Conservation (phyloP, 2,329 filamentous ascomycete genomes). For the Penicillium sp. region DNA sequence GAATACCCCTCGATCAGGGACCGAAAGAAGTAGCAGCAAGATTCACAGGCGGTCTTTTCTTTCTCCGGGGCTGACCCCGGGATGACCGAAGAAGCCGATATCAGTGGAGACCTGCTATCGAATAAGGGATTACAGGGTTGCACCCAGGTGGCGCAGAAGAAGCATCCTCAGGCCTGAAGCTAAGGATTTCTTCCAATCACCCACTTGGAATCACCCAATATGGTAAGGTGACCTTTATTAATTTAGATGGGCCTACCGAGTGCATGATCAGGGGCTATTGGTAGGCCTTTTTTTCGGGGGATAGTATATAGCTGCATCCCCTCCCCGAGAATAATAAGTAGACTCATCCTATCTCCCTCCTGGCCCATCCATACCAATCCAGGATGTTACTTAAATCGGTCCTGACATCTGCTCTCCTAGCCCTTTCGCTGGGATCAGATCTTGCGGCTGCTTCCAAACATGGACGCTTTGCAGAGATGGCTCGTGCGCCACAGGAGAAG, state of each 20-base stretch:
- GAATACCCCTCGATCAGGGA: neutral
- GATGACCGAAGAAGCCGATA: constrained; percentile 6
- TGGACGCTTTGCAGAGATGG: constrained; percentile 27
- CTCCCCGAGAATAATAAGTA: neutral
- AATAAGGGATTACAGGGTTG: neutral
- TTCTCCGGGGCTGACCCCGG: constrained; percentile 11
- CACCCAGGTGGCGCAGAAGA: constrained; percentile 7
- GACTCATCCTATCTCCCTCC: neutral
- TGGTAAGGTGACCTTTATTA: neutral
- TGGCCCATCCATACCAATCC: neutral
- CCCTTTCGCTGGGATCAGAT: constrained; percentile 22
- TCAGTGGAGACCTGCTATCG: constrained; percentile 11
- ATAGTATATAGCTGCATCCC: neutral
- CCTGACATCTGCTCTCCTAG: constrained; percentile 25
- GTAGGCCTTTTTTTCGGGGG: neutral
- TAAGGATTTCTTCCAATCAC: constrained; percentile 4
- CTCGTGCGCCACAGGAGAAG: constrained; percentile 24
- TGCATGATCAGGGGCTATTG: neutral
- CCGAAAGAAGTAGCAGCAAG: neutral
- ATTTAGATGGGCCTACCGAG: neutral
- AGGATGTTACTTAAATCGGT: constrained; percentile 29
- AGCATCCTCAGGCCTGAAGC: constrained; percentile 5
- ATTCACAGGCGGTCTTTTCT: constrained; percentile 4
- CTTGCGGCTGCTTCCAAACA: constrained; percentile 21
- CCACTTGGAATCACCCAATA: neutral